These are phyloP conservation scores for Hirsutella thompsonii DNA, from an alignment of 2,329 filamentous ascomycete species.

Conservation along the genomic window DNA sequence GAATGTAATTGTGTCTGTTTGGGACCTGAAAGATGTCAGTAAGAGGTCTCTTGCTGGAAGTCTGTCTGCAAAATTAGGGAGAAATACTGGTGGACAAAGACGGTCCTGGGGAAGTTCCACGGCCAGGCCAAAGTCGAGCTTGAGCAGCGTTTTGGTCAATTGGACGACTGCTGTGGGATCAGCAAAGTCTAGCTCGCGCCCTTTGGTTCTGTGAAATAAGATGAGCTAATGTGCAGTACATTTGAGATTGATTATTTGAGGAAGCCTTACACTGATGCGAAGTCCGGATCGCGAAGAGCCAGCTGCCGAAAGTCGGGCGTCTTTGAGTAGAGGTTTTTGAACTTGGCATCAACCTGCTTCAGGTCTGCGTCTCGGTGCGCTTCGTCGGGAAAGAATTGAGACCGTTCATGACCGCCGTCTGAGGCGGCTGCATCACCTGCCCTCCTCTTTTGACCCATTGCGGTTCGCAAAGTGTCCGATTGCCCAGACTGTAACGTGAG, in stretches of 20 bases:
- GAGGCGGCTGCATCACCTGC: no score
- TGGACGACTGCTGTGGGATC: constrained; percentile 66
- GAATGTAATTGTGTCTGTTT: constrained; percentile 73
- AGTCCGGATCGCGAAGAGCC: constrained; percentile 24
- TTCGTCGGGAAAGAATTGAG: no score
- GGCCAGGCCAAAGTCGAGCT: constrained; percentile 58
- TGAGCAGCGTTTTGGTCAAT: constrained; percentile 68
- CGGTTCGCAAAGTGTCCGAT: no score
- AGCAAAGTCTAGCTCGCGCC: constrained; percentile 61
- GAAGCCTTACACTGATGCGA: constrained; percentile 25
- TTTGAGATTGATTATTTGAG: neutral
- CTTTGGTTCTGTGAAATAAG: constrained; percentile 10
- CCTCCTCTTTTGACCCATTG: no score
- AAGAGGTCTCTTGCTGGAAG: neutral
- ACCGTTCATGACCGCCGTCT: no score
- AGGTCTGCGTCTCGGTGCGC: neutral
- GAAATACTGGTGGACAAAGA: constrained; percentile 68
- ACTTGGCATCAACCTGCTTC: constrained; percentile 16
- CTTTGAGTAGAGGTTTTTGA: constrained; percentile 24
- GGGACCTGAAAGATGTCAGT: constrained; percentile 26
- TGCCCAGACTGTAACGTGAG: no score
- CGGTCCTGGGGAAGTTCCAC: constrained; percentile 64
- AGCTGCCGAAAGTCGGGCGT: constrained; percentile 31
- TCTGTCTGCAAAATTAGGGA: neutral
- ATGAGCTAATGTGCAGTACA: neutral